Evolutionary conservation across 768 basidiomycete genomes (phyloP).

Genomic region (Kwoniella botswanensis): DNA sequence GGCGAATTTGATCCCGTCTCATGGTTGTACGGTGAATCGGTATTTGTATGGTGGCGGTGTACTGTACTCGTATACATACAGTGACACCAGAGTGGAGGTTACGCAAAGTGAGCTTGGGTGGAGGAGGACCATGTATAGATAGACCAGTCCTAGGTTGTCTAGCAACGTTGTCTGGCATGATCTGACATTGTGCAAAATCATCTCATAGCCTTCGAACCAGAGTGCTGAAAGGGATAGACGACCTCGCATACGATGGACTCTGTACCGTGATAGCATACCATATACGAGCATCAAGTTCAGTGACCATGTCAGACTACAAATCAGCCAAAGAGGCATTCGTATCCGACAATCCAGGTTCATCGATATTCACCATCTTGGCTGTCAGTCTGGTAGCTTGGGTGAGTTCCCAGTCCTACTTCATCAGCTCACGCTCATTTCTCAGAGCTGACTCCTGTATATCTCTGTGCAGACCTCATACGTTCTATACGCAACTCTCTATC

Average conservation of each 20-base stretch:
- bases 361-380: slow-evolving; percentile 70
- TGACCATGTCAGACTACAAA: slow-evolving; percentile 65
- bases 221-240: background rate
- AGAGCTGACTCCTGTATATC: background rate
- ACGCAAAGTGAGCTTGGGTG: no score
- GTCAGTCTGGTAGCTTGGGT: slow-evolving; percentile 72
- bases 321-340: slow-evolving; percentile 80
- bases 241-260: background rate
- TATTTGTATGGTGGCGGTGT: background rate
- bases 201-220: no score
- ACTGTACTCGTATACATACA: background rate
- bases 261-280: background rate
- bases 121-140: no score
- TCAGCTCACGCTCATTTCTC: background rate
- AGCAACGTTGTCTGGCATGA: no score
- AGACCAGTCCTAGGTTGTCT: no score
- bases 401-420: slow-evolving; percentile 50
- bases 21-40: background rate
- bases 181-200: background rate
- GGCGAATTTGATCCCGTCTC: background rate
- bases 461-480: slow-evolving; percentile 65
- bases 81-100: no score
- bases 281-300: background rate
- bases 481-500: slow-evolving; percentile 62
- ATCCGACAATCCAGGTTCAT: slow-evolving; percentile 72